A percentile compares a stretch with the other conserved stretches of the same genome.
Evolutionary conservation across 257 asterid genomes (phyloP).

Genomic region (Ehretia macrophylla): DNA sequence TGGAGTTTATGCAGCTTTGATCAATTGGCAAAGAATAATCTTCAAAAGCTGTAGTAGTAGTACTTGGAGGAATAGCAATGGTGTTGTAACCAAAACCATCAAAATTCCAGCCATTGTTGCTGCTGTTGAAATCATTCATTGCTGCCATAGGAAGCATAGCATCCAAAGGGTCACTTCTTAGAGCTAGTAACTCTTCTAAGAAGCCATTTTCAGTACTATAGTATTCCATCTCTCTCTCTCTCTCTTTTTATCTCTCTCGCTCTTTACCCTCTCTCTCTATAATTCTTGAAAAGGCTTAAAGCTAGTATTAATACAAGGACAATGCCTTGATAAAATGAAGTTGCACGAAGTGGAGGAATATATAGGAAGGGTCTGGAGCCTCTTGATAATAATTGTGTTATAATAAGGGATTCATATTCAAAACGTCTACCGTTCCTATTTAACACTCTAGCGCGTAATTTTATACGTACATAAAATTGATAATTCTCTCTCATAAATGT

Average conservation of each 20-base stretch:
- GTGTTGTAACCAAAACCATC: slow-evolving; percentile 8
- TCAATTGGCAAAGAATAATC: slow-evolving; percentile 27
- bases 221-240: slow-evolving; percentile 40
- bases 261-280: neutral
- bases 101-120: slow-evolving; percentile 14
- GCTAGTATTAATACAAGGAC: neutral
- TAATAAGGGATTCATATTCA: too few species aligned
- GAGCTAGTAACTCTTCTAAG: slow-evolving; percentile 45
- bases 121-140: too few species aligned
- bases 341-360: slow-evolving; percentile 11
- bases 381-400: too few species aligned
- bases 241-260: neutral
- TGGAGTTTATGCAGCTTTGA: slow-evolving; percentile 5
- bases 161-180: slow-evolving; percentile 20
- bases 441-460: too few species aligned
- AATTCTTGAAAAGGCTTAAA: neutral
- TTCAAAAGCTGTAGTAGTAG: slow-evolving; percentile 15
- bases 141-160: slow-evolving; percentile 4
- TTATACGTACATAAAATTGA: too few species aligned
- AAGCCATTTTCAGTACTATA: slow-evolving; percentile 29
- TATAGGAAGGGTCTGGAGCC: slow-evolving; percentile 1
- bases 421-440: too few species aligned
- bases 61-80: slow-evolving; percentile 4
- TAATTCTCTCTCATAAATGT: too few species aligned
- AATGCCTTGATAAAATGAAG: slow-evolving; percentile 24